Percentiles rank a stretch among this genome's conserved stretches.
Evolutionary conservation across 495 filamentous ascomycete species (phyloP).

Genomic region (Penicillium coprophilum): DNA sequence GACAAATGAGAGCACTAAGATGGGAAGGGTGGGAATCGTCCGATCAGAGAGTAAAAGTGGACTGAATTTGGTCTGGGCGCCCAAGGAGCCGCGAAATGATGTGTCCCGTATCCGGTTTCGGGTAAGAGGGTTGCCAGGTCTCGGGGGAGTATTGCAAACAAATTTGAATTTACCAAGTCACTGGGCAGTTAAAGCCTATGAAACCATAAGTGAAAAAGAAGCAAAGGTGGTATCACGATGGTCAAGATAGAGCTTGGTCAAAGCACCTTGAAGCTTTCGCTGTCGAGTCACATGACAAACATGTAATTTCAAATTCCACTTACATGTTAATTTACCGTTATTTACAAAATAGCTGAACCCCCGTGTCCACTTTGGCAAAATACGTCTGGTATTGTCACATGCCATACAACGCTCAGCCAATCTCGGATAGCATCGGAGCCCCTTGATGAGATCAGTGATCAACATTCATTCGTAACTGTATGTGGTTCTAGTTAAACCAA

Average conservation of each 20-base stretch:
- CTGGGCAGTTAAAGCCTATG: not conserved
- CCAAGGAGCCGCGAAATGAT: constrained; percentile 20
- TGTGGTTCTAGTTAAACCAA: not conserved
- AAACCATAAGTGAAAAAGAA: not conserved
- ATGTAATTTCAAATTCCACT: not conserved
- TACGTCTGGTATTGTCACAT: not conserved
- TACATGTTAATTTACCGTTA: not conserved
- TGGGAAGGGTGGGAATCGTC: constrained; percentile 22
- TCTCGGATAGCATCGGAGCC: constrained; percentile 30
- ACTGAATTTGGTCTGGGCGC: constrained; percentile 11
- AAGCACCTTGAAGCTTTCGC: constrained; percentile 5
- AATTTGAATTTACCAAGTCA: constrained; percentile 11
- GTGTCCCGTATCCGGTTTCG: constrained; percentile 23
- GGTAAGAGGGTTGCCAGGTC: constrained; percentile 11
- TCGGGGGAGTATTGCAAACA: not conserved
- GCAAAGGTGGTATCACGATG: constrained; percentile 7
- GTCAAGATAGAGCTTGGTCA: constrained; percentile 16
- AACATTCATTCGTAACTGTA: not conserved
- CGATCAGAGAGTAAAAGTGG: constrained; percentile 28
- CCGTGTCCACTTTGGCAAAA: too few species aligned
- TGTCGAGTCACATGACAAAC: constrained; percentile 7
- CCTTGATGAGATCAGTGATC: constrained; percentile 13
- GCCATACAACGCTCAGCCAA: constrained; percentile 3
- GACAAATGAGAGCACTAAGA: constrained; percentile 22
- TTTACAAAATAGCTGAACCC: too few species aligned